Conservation (phyloP, 2,329 filamentous ascomycete genomes). For the Sporothrix sp. region DNA sequence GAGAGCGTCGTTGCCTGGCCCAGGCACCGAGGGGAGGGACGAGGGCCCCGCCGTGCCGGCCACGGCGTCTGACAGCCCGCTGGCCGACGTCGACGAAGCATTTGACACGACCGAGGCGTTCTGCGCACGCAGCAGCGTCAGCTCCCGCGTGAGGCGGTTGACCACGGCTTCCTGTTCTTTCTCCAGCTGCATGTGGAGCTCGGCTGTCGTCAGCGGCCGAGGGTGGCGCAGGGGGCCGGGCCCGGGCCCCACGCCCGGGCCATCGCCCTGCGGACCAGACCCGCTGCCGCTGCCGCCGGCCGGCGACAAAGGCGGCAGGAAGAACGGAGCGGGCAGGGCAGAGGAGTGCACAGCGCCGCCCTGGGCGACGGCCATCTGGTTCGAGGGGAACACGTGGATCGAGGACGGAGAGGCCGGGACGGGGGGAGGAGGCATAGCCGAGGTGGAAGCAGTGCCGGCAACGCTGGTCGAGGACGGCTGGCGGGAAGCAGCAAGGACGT, state of each 20-base stretch:
- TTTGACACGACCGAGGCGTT: slow-evolving; percentile 59
- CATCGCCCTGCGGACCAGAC: slow-evolving; percentile 23
- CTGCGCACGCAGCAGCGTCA: slow-evolving; percentile 68
- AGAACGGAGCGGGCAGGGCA: slow-evolving; percentile 26
- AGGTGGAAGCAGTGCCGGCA: slow-evolving; percentile 18
- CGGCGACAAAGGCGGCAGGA: slow-evolving; percentile 21
- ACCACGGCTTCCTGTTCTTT: slow-evolving; percentile 94
- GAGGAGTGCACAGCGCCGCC: slow-evolving; percentile 22
- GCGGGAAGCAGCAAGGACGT: slow-evolving; percentile 32
- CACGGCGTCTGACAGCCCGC: slow-evolving; percentile 26
- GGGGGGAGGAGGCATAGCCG: slow-evolving; percentile 31
- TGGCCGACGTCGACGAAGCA: slow-evolving; percentile 50
- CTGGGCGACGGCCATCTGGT: slow-evolving; percentile 41
- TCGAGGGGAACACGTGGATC: slow-evolving; percentile 49
- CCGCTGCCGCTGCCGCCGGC: slow-evolving; percentile 12
- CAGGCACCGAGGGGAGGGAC: slow-evolving; percentile 26
- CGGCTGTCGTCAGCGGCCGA: slow-evolving; percentile 74
- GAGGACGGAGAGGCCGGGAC: slow-evolving; percentile 33
- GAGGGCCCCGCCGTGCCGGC: neutral
- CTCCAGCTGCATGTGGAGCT: slow-evolving; percentile 81
- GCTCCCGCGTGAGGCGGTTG: slow-evolving; percentile 84
- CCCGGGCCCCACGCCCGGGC: slow-evolving; percentile 41
- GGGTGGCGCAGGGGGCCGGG: slow-evolving; percentile 76
- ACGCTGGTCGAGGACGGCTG: slow-evolving; percentile 29
- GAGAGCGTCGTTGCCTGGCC: slow-evolving; percentile 34